Base-by-base conservation (phyloP, 2,329 filamentous ascomycete species). In the Dothiorella sarmentorum region DNA sequence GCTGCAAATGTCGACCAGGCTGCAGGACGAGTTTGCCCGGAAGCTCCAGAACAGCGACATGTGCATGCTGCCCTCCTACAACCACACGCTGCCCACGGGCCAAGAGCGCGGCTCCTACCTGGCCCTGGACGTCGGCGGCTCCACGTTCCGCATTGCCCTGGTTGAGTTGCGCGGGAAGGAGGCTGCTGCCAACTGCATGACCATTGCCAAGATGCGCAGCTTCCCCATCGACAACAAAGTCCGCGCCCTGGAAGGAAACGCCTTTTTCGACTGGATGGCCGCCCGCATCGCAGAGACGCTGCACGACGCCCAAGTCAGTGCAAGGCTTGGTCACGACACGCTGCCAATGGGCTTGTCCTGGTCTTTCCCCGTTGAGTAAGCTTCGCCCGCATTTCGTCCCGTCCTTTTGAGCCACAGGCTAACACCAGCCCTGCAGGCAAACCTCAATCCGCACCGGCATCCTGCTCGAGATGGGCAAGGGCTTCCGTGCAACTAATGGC, bases 191-290 rank as follows among this genome's bases (percentile, higher is more conserved):
- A 26, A 20, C 33, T 40, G 24, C 35, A 79, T 86, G 77, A 75
- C 77, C 60, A 83, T 86, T 58, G 71, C 81, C 55, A 76, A 75
- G 59, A 82, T 83, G 70, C 75, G 77, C 35, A 80, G 77, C 43
- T 82, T 78, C 63, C 73, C 73, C 49, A 86, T 87, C 62, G 81
- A 84, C 65, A 78, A 83, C 61, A 66, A 71, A 13, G 79, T 85
- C 49, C 81, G 83, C 53, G 70, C 76, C 44, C 70, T 86, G 60
- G 74, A 78, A 59, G 84, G 83, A 2, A 76, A 76, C 22, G 73
- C 76, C 1, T 87, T 87, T 68, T 87, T 87, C 67, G 83, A 85
- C 67, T 87, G 85, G 85, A 85, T 87, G 80, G 85, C 84, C 5
- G 75, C 76, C 47, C 78, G 80, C 61, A 85, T 87, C 59, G 77